Conservation (phyloP, 2,329 filamentous ascomycete species). For the Keithomyces neogunnii region DNA sequence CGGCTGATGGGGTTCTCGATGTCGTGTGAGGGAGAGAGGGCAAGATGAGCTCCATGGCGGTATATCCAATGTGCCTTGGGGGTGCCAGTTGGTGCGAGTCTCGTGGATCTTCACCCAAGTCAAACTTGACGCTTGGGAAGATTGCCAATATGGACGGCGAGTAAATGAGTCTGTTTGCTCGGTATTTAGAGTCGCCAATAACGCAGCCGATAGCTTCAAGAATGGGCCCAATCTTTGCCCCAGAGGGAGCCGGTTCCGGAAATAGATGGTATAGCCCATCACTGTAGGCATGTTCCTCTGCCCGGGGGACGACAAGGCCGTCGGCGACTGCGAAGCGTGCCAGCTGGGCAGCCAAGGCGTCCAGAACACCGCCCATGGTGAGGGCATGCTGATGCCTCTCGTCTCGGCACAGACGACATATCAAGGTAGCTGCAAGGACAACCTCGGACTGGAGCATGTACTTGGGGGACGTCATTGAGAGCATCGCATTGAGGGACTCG, state of each 20-base stretch:
- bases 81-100: conserved; percentile 30
- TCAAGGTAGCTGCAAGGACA: conserved; percentile 46
- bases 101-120: conserved; percentile 37
- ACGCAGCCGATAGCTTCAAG: conserved; percentile 72
- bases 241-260: conserved; percentile 51
- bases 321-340: conserved; percentile 61
- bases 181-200: conserved; percentile 69
- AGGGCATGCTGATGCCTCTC: conserved; percentile 64
- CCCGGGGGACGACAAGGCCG: conserved; percentile 60
- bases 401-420: conserved; percentile 54
- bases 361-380: conserved; percentile 64
- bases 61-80: conserved; percentile 15
- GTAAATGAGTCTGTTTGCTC: conserved; percentile 62
- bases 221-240: conserved; percentile 56
- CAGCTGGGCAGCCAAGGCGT: conserved; percentile 67
- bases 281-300: conserved; percentile 44
- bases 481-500: conserved; percentile 54
- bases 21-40: conserved; percentile 42
- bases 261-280: conserved; percentile 49
- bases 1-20: conserved; percentile 17
- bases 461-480: conserved; percentile 48
- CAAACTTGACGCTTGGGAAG: conserved; percentile 53
- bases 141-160: conserved; percentile 62
- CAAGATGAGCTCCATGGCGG: conserved; percentile 57
- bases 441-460: conserved; percentile 53